A percentile compares a stretch with the other conserved stretches of the same genome.
Conservation (phyloP, 2,329 filamentous ascomycete species). For the Sordariomycetes sp. region DNA sequence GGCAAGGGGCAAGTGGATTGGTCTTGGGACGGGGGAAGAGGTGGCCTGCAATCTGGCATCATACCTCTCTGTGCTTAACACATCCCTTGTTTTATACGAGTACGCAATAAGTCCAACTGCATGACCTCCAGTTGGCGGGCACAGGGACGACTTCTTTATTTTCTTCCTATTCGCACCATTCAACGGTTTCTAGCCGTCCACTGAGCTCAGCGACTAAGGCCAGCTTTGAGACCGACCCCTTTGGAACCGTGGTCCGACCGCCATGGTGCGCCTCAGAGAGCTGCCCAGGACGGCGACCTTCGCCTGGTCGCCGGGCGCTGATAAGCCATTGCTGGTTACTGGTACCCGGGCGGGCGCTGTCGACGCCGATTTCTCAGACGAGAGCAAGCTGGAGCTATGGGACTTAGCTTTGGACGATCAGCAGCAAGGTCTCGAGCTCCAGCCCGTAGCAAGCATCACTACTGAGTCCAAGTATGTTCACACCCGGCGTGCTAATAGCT, state of each 20-base stretch:
- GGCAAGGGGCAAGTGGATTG: constrained; percentile 13
- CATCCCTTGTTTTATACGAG: constrained; percentile 10
- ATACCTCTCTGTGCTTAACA: constrained; percentile 16
- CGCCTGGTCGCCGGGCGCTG: constrained; percentile 82
- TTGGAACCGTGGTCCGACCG: no score
- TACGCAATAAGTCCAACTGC: constrained; percentile 6
- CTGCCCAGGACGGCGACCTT: constrained; percentile 95
- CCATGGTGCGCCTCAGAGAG: constrained; percentile 93
- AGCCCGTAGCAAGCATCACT: constrained; percentile 73
- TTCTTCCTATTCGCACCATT: constrained; percentile 8
- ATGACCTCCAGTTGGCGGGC: constrained; percentile 19
- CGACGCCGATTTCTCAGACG: constrained; percentile 94
- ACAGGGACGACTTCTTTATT: constrained; percentile 12
- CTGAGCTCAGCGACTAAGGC: constrained; percentile 3
- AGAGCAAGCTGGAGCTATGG: constrained; percentile 95
- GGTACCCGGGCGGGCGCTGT: constrained; percentile 93
- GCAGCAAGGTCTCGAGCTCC: constrained; percentile 70
- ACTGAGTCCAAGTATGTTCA: constrained; percentile 74
- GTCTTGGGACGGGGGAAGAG: constrained; percentile 18
- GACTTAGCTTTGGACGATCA: constrained; percentile 76
- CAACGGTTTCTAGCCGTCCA: no score
- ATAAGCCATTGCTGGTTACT: constrained; percentile 76
- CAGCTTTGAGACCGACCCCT: no score
- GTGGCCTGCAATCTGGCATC: constrained; percentile 36
- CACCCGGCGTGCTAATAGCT: constrained; percentile 6